Base-by-base conservation (phyloP, 202 grass and related monocot species). In the Elaeis oleifera region DNA sequence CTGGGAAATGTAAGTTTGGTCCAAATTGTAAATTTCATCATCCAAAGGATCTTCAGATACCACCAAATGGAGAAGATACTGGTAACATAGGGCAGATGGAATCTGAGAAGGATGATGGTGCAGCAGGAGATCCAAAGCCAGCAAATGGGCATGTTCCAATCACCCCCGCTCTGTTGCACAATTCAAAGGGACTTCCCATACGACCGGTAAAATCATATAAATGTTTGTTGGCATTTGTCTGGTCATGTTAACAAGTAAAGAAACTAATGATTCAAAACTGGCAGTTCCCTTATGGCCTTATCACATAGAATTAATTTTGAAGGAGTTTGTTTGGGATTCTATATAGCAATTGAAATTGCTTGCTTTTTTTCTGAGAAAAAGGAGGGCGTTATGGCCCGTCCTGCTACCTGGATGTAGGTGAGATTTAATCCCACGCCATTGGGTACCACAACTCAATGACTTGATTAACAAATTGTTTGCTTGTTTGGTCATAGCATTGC, bases 1-100 rank as follows among this genome's bases (percentile, higher is more conserved):
- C 90, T 71, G 83, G 80, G 16, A 89, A 71, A 69, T 99, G 82
- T 85, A 94, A 78, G 72, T 99, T 89, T 84, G 82, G 85, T 5
- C 51, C 60, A 58, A 84, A 23, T 4, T 94, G 88, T 61, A 99
- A 82, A 65, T 94, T 94, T 75, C 54, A 84, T 77, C 88, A 99
- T 71, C 82, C 85, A 16, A 92, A 89, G 63, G 77, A 92, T 81
- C 48, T 60, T 66, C 70, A 78, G 22, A 62, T 72, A 26, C 52
- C 63, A 64, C 39, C 58, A 13, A 69, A 51, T 61, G 80, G 63
- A 73, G 62, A 80, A 64, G 78, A 84, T 81, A 64, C 69, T 16
- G 73, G 56, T 54, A 74, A 49, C 65, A 69, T 21, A 36, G 71
- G 55, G 74, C 51, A 71, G 24, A 54, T 27, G 72, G 80, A 86